Percentiles rank a stretch among this genome's conserved stretches.
Conservation (phyloP, 108 stramenopile species). For the Tribonema minus region DNA sequence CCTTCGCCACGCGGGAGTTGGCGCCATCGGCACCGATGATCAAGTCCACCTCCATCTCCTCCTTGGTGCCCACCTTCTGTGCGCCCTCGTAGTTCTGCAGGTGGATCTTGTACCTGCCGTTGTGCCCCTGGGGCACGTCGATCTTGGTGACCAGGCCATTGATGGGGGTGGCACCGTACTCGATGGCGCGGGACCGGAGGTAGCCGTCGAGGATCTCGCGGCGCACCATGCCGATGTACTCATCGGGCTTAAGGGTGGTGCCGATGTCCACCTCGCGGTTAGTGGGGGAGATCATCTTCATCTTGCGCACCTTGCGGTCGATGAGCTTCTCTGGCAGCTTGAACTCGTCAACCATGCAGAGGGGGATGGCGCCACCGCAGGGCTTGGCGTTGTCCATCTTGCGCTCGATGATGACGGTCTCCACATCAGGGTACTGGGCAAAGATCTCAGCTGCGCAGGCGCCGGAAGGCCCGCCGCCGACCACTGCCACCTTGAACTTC, state of each 20-base stretch:
- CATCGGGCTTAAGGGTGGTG: conserved; percentile 86
- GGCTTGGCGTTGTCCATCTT: conserved; percentile 99
- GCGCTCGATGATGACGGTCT: conserved; percentile 86
- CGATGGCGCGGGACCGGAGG: conserved; percentile 91
- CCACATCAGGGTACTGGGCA: conserved; percentile 85
- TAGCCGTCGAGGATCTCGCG: conserved; percentile 92
- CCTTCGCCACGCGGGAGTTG: conserved; percentile 96
- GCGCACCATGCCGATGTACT: conserved; percentile 98
- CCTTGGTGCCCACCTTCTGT: conserved; percentile 62
- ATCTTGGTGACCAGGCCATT: conserved; percentile 90
- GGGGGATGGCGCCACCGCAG: conserved; percentile 95
- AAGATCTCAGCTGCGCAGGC: conserved; percentile 96
- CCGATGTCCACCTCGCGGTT: conserved; percentile 95
- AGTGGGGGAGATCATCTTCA: conserved; percentile 95
- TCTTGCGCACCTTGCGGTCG: conserved; percentile 88
- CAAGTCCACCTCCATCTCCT: conserved; percentile 78
- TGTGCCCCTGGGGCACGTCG: conserved; percentile 70
- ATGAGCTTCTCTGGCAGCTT: conserved; percentile 86
- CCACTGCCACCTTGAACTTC: conserved; percentile 86
- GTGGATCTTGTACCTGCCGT: conserved; percentile 75
- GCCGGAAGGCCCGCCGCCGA: conserved; percentile 93
- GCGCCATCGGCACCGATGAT: conserved; percentile 95
- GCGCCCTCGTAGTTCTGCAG: conserved; percentile 72
- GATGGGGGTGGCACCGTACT: conserved; percentile 80
- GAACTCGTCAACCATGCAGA: conserved; percentile 98